Evolutionary conservation across 768 basidiomycete species (phyloP).

Genomic region (Amanita brunnescens): DNA sequence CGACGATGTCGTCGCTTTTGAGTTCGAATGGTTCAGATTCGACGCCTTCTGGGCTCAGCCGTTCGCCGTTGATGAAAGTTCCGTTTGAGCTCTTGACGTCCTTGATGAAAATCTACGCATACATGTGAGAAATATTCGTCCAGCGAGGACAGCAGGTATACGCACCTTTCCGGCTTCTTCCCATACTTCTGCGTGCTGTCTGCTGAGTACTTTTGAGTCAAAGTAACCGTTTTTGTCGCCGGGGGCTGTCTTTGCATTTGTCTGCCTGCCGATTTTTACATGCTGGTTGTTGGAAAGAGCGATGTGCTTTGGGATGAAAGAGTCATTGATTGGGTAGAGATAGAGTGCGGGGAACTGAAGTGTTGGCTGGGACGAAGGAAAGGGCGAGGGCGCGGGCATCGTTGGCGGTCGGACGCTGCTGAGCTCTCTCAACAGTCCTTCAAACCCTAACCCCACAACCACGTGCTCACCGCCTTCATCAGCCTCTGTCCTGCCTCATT

Average conservation of each 20-base stretch:
- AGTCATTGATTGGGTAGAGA: constrained; percentile 90
- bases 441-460: constrained; percentile 6
- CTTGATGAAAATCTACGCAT: constrained; percentile 83
- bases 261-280: constrained; percentile 91
- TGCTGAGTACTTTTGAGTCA: constrained; percentile 87
- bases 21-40: constrained; percentile 93
- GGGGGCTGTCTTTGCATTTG: constrained; percentile 90
- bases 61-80: constrained; percentile 95
- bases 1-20: constrained; percentile 92
- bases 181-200: constrained; percentile 99
- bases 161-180: constrained; percentile 80
- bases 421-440: neutral
- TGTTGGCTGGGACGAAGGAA: constrained; percentile 12
- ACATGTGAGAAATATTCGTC: constrained; percentile 10
- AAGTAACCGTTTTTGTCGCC: constrained; percentile 94
- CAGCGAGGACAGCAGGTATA: neutral
- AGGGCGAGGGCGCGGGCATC: constrained; percentile 20
- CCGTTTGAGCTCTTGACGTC: constrained; percentile 98
- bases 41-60: constrained; percentile 80
- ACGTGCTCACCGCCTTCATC: neutral
- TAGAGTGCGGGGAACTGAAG: constrained; percentile 41
- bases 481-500: neutral
- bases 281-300: constrained; percentile 59
- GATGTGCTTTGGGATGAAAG: constrained; percentile 92
- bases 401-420: constrained; percentile 10